Conservation (phyloP, 225 moss, liverwort and hornwort species). For the Climacium dendroides region DNA sequence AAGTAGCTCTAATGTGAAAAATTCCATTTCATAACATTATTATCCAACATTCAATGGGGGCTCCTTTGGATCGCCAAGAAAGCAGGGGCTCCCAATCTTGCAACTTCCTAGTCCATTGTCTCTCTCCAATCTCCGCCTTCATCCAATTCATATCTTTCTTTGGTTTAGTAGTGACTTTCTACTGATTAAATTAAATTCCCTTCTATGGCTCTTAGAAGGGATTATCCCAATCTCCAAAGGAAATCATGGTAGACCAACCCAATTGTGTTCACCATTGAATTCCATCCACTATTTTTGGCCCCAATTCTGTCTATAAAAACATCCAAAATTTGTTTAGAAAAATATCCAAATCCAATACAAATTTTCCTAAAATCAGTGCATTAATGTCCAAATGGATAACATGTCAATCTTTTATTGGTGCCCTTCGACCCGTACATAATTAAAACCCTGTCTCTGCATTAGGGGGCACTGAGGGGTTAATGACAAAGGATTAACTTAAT, state of each 20-base stretch:
- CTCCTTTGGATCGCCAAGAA: fast-evolving
- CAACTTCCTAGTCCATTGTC: too few relatives aligned
- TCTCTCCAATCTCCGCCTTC: too few relatives aligned
- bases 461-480: neutral
- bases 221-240: neutral
- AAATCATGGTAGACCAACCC: neutral
- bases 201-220: fast-evolving
- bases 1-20: fast-evolving
- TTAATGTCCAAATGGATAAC: too few relatives aligned
- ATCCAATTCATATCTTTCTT: neutral
- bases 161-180: neutral
- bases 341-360: too few relatives aligned
- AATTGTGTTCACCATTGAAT: too few relatives aligned
- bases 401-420: too few relatives aligned
- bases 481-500: neutral
- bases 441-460: neutral
- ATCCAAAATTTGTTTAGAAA: too few relatives aligned
- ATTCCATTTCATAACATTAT: neutral
- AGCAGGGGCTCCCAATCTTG: too few relatives aligned
- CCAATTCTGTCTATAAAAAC: too few relatives aligned
- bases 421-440: neutral
- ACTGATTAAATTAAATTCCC: neutral
- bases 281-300: too few relatives aligned
- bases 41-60: too few relatives aligned
- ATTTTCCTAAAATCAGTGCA: too few relatives aligned